phyloP scores from a whole-genome alignment of 345 rosid genomes.

The Boechera divaricarpa region DNA sequence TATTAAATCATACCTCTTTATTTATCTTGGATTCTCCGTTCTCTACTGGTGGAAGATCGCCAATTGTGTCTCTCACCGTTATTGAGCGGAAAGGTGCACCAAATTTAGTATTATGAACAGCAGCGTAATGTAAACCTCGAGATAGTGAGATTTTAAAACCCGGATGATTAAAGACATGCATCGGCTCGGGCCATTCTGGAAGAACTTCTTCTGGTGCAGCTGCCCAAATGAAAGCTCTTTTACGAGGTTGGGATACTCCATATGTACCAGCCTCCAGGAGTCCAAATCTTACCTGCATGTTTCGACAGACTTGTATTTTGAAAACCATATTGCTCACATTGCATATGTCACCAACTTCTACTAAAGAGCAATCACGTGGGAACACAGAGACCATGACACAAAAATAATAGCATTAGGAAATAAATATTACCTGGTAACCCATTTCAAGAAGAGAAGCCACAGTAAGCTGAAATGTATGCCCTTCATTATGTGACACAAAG shows the following conservation, averaged over 20 bases:
- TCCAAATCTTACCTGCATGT: slow-evolving; percentile 78
- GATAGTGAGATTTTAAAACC: slow-evolving; percentile 65
- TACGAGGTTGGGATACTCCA: slow-evolving; percentile 89
- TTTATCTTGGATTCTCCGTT: slow-evolving; percentile 65
- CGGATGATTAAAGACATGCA: slow-evolving; percentile 79
- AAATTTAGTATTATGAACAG: slow-evolving; percentile 66
- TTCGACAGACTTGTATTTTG: not conserved
- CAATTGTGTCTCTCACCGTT: slow-evolving; percentile 88
- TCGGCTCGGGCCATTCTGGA: slow-evolving; percentile 99
- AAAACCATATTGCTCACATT: not conserved
- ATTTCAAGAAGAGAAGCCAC: slow-evolving; percentile 65
- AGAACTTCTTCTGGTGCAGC: slow-evolving; percentile 81
- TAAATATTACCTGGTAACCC: slow-evolving; percentile 52
- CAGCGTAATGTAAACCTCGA: slow-evolving; percentile 58
- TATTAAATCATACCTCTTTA: slow-evolving; percentile 53
- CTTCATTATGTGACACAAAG: slow-evolving; percentile 78
- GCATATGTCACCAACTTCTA: not conserved
- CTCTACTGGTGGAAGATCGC: slow-evolving; percentile 74
- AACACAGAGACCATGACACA: not conserved
- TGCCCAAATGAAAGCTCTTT: slow-evolving; percentile 93
- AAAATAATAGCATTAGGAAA: not conserved
- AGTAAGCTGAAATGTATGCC: slow-evolving; percentile 78
- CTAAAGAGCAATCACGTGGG: not conserved
- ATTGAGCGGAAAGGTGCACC: slow-evolving; percentile 94
- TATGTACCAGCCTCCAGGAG: slow-evolving; percentile 90